Base-by-base conservation (phyloP, 441 rosid genomes). In the Bruguiera hainesii region DNA sequence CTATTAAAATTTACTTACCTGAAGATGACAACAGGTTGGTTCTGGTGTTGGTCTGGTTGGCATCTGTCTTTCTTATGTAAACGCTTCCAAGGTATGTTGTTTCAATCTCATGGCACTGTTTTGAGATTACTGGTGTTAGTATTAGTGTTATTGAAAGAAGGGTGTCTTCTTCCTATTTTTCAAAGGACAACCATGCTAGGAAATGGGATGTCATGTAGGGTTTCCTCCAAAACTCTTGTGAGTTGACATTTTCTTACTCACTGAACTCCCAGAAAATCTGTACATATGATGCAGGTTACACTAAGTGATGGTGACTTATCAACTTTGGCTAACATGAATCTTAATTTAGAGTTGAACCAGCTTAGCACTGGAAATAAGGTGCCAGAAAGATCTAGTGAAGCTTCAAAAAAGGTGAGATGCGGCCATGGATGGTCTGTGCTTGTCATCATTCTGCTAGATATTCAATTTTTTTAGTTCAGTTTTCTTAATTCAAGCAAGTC, bases 1-100 rank as follows among this genome's bases (percentile, higher is more conserved):
- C 48, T 11, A 3, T 42, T 42, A 42, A 42, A 11, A 42, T 63
- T 73, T 53, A 46, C 48, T 42, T 33, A 49, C 65, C 23, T 19
- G 7, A 33, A 52, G 42, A 61, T 53, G 29, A 52, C 7, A 39
- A 49, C 78, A 93, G 98, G 86, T 93, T 69, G 98, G 98, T 74
- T 89, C 91, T 30, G 98, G 98, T 71, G 97, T 85, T 76, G 97
- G 96, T 58, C 68, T 89, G 85, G 89, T 87, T 58, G 95, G 97
- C 67, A 73, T 89, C 66, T 89, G 93, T 65, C 97, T 93, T 55
- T 80, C 93, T 52, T 91, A 81, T 67, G 88, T 85, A 26, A 91
- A 85, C 72, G 95, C 93, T 73, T 85, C 88, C 21, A 68, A 85
- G 95, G 98, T 91, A 76, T 71, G 68, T 33, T 50, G 2, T 73